Percentiles rank a stretch among this genome's conserved stretches.
phyloP scores from a whole-genome alignment of 2,329 filamentous ascomycete species.

The Aspergillus brunneoviolaceus region DNA sequence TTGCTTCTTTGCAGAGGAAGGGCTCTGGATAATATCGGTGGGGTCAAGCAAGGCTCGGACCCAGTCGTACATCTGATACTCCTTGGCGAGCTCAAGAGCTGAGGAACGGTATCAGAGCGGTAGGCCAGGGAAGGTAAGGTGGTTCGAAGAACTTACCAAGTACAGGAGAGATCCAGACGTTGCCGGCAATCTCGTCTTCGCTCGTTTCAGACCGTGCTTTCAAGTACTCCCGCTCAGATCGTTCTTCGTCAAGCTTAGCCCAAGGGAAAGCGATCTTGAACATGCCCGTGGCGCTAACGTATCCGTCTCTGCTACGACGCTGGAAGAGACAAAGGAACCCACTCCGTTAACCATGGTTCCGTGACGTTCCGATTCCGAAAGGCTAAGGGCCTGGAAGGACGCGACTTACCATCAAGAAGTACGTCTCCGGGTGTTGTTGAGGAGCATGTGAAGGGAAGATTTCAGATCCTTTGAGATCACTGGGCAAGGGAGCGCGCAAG shows the following conservation, averaged over 20 bases:
- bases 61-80: slow-evolving; percentile 85
- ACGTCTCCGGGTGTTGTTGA: slow-evolving; percentile 72
- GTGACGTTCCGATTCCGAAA: not conserved
- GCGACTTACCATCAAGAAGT: slow-evolving; percentile 80
- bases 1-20: slow-evolving; percentile 68
- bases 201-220: slow-evolving; percentile 80
- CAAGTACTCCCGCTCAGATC: slow-evolving; percentile 67
- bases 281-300: slow-evolving; percentile 66
- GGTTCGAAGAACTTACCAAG: slow-evolving; percentile 51
- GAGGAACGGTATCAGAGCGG: slow-evolving; percentile 32
- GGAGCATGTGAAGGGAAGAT: slow-evolving; percentile 77
- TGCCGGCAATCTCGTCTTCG: slow-evolving; percentile 88
- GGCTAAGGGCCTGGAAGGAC: not conserved
- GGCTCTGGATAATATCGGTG: slow-evolving; percentile 68
- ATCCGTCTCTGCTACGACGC: slow-evolving; percentile 66
- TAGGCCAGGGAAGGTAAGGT: not conserved
- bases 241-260: slow-evolving; percentile 61
- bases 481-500: slow-evolving; percentile 85
- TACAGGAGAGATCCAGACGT: slow-evolving; percentile 89
- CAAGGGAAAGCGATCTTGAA: slow-evolving; percentile 69
- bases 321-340: slow-evolving; percentile 22
- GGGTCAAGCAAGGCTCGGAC: slow-evolving; percentile 89
- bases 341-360: not conserved
- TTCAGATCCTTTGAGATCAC: slow-evolving; percentile 80
- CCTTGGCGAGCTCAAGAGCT: slow-evolving; percentile 79